Conservation (phyloP, 2,329 filamentous ascomycete genomes). For the Zymoseptoria brevis region DNA sequence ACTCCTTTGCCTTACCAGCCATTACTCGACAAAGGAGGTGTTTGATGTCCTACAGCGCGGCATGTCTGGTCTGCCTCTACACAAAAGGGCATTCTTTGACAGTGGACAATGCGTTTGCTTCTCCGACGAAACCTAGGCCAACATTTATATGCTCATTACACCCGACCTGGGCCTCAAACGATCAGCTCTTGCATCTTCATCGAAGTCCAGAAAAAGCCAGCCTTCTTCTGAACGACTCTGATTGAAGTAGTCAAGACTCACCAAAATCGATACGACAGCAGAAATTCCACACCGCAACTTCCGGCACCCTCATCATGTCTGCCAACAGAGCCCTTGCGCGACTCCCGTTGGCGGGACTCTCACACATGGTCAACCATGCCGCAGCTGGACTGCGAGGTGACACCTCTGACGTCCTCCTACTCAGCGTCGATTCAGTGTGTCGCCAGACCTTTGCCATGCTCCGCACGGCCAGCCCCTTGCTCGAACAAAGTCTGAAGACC, state of each 20-base stretch:
- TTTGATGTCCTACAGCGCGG: background rate
- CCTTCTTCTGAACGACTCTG: background rate
- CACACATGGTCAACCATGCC: background rate
- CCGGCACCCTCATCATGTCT: background rate
- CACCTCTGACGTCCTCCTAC: constrained; percentile 4
- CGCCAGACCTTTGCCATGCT: constrained; percentile 6
- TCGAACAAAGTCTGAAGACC: constrained; percentile 1
- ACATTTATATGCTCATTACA: background rate
- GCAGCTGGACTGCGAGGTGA: constrained; percentile 7
- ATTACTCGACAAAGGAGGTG: background rate
- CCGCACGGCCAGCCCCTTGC: background rate
- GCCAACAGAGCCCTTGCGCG: background rate
- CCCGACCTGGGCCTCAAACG: background rate
- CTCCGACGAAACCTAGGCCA: background rate
- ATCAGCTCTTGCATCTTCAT: background rate
- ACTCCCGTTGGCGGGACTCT: background rate
- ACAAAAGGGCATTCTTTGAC: background rate
- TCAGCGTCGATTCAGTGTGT: constrained; percentile 2
- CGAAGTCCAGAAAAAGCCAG: background rate
- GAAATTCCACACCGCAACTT: background rate
- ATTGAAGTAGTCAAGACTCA: background rate
- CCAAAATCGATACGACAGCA: background rate
- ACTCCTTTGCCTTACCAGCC: too few species aligned
- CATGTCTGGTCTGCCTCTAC: background rate
- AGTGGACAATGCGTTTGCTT: background rate